Conservation (phyloP, 768 basidiomycete species). For the Phlebiopsis gigantea region DNA sequence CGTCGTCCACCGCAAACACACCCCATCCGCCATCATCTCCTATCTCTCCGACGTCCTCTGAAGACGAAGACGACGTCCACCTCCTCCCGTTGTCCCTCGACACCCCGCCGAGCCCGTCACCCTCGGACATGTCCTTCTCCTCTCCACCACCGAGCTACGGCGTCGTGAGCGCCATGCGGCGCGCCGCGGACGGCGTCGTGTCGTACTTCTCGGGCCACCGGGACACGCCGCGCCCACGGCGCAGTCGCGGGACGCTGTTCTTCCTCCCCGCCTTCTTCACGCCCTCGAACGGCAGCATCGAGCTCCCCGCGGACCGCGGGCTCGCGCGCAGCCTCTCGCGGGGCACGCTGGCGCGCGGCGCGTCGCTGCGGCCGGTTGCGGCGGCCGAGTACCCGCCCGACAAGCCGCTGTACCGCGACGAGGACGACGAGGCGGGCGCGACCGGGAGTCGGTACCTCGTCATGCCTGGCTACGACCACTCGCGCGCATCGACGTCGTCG, state of each 20-base stretch:
- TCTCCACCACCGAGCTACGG: constrained; percentile 38
- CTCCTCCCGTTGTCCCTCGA: constrained; percentile 63
- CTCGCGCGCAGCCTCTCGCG: constrained; percentile 26
- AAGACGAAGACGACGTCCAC: constrained; percentile 43
- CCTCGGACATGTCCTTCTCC: constrained; percentile 41
- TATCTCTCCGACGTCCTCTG: constrained; percentile 35
- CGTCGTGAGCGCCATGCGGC: constrained; percentile 47
- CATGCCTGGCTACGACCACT: constrained; percentile 3
- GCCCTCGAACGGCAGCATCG: constrained; percentile 29
- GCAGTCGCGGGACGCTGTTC: constrained; percentile 62
- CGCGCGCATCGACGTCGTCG: constrained; percentile 9
- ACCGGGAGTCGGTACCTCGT: constrained; percentile 3
- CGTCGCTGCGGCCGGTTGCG: neutral
- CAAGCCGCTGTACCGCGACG: constrained; percentile 32
- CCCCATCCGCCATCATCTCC: constrained; percentile 41
- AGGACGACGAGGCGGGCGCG: constrained; percentile 3
- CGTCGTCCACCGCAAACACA: constrained; percentile 31
- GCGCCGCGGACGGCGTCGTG: constrained; percentile 54
- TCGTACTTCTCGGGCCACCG: constrained; percentile 44
- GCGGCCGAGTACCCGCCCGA: constrained; percentile 32
- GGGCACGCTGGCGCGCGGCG: constrained; percentile 5
- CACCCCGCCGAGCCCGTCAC: constrained; percentile 49
- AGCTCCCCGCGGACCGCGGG: constrained; percentile 21
- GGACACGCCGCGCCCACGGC: constrained; percentile 30
- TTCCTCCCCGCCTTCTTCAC: constrained; percentile 81